Conservation (phyloP, 306 rosid species). For the Canavalia gladiata region DNA sequence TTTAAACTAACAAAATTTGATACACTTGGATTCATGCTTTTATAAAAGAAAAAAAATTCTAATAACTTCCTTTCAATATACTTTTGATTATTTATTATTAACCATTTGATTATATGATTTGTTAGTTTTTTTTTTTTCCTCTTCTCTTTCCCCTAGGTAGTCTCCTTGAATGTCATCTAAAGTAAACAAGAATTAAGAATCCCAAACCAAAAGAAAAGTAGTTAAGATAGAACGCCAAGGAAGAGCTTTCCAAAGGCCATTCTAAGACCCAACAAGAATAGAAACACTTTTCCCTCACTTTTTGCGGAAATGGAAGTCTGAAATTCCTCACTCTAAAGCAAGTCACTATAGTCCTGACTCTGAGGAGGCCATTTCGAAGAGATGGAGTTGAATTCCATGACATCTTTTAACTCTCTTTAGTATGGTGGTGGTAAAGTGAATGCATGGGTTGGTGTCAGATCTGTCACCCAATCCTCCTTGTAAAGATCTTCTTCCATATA, state of each 20-base stretch:
- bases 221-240: conserved; percentile 30
- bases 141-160: not conserved
- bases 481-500: conserved; percentile 45
- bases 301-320: conserved; percentile 56
- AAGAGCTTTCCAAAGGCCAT: conserved; percentile 46
- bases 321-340: conserved; percentile 56
- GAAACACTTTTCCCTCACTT: conserved; percentile 49
- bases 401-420: conserved; percentile 46
- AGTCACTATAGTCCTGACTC: conserved; percentile 53
- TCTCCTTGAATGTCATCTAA: not conserved
- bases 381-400: conserved; percentile 59
- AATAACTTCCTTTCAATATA: too few species aligned
- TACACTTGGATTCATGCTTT: too few species aligned
- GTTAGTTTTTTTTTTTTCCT: not conserved
- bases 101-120: not conserved
- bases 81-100: too few species aligned
- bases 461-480: conserved; percentile 53
- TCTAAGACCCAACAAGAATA: conserved; percentile 49
- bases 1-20: too few species aligned
- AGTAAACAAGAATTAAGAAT: conserved; percentile 14
- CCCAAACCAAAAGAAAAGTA: not conserved
- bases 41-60: too few species aligned
- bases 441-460: conserved; percentile 56
- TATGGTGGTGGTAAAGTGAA: conserved; percentile 54
- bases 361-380: conserved; percentile 52